Conservation (phyloP, 1,284 basidiomycete genomes). For the Pisolithus thermaeus region DNA sequence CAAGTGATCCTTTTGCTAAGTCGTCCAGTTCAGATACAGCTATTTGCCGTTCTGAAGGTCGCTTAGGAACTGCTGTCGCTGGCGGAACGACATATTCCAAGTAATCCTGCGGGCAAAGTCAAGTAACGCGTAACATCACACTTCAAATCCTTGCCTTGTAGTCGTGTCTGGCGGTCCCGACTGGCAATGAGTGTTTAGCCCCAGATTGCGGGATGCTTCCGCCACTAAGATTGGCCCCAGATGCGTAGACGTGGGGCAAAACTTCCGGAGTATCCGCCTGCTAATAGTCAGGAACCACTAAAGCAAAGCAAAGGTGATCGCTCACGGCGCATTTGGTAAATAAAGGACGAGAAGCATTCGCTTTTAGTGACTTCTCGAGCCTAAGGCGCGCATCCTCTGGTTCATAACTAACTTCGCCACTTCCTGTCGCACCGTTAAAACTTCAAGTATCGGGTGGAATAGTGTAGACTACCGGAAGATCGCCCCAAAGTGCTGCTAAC, state of each 20-base stretch:
- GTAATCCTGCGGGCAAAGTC: conserved; percentile 41
- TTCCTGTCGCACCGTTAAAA: conserved; percentile 6
- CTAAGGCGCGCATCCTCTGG: conserved; percentile 55
- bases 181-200: conserved; percentile 75
- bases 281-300: conserved; percentile 12
- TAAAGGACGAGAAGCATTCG: conserved; percentile 64
- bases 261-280: conserved; percentile 56
- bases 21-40: conserved; percentile 72
- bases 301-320: conserved; percentile 14
- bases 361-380: conserved; percentile 60
- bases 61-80: conserved; percentile 73
- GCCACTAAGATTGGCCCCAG: conserved; percentile 41
- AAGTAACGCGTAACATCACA: background rate
- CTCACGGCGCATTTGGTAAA: conserved; percentile 55
- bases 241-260: conserved; percentile 90
- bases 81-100: conserved; percentile 91
- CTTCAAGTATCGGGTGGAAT: background rate
- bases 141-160: conserved; percentile 46
- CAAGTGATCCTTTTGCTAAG: conserved; percentile 83
- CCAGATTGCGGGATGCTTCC: conserved; percentile 74
- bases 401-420: conserved; percentile 34
- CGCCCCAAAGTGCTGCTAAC: background rate
- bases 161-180: conserved; percentile 72
- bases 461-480: conserved; percentile 10
- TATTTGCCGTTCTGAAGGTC: conserved; percentile 69